Percentiles rank a stretch among this genome's conserved stretches.
phyloP scores from a whole-genome alignment of 1,284 basidiomycete species.

The Cystobasidium pallidum region DNA sequence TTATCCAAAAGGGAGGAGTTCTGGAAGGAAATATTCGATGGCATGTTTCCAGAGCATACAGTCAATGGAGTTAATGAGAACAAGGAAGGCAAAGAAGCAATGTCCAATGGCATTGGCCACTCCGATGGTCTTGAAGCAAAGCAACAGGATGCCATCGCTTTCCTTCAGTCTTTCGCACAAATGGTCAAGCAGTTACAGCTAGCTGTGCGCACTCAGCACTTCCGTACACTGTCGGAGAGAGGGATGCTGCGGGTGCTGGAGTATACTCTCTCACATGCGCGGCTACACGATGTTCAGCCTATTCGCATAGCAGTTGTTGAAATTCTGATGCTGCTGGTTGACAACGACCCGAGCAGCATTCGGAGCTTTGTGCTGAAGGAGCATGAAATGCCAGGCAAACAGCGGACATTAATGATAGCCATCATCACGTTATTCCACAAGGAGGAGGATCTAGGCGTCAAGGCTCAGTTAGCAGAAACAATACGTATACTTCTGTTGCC shows the following conservation, averaged over 20 bases:
- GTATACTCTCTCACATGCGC: slow-evolving; percentile 60
- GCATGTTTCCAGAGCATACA: slow-evolving; percentile 39
- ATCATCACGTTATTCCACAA: slow-evolving; percentile 75
- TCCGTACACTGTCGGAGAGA: slow-evolving; percentile 83
- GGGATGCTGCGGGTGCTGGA: slow-evolving; percentile 88
- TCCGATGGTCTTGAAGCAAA: background rate
- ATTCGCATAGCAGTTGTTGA: slow-evolving; percentile 84
- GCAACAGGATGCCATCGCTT: slow-evolving; percentile 71
- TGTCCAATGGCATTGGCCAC: background rate
- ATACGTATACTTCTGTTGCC: slow-evolving; percentile 79
- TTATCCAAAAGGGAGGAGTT: slow-evolving; percentile 78
- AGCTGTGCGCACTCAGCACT: slow-evolving; percentile 80
- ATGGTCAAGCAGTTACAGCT: slow-evolving; percentile 98
- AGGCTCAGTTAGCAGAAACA: slow-evolving; percentile 89
- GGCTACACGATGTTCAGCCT: slow-evolving; percentile 58
- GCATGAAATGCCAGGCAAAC: slow-evolving; percentile 52
- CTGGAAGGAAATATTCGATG: slow-evolving; percentile 57
- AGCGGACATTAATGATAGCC: slow-evolving; percentile 69
- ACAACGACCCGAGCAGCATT: slow-evolving; percentile 88
- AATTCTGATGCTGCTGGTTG: slow-evolving; percentile 81
- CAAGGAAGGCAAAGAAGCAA: slow-evolving; percentile 9
- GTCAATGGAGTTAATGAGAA: slow-evolving; percentile 8
- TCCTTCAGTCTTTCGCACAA: slow-evolving; percentile 88
- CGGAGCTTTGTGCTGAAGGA: slow-evolving; percentile 75
- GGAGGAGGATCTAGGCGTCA: slow-evolving; percentile 81